These are phyloP conservation scores for Phytomonas serpens DNA, from an alignment of 208 protist species.

Conservation along the genomic window DNA sequence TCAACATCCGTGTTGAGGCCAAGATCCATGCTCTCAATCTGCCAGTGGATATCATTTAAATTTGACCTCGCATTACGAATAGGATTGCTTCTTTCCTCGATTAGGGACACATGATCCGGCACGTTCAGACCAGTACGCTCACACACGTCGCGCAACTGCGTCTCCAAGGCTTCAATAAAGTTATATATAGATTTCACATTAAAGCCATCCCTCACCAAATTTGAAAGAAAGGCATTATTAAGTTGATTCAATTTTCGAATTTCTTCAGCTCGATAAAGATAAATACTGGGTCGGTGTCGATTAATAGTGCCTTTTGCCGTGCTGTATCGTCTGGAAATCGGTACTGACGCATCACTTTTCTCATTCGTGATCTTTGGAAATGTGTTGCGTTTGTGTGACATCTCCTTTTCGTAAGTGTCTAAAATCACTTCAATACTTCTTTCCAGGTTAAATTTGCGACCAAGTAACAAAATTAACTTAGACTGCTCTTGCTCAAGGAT, in stretches of 20 bases:
- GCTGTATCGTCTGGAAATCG: not conserved
- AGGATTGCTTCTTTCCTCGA: not conserved
- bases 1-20: not conserved
- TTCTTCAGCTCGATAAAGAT: constrained; percentile 4
- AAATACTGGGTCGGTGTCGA: not conserved
- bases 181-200: constrained; percentile 4
- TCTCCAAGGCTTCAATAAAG: constrained; percentile 8
- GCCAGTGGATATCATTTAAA: constrained; percentile 44
- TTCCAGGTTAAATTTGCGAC: constrained; percentile 58
- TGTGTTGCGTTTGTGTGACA: not conserved
- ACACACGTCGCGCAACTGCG: constrained; percentile 17
- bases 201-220: constrained; percentile 12
- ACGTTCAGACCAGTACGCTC: not conserved
- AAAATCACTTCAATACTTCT: constrained; percentile 32
- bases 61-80: constrained; percentile 16
- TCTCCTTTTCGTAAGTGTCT: constrained; percentile 3
- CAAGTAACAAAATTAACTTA: constrained; percentile 69
- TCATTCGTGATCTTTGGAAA: not conserved
- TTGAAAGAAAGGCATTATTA: not conserved
- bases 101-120: not conserved
- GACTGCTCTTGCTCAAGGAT: constrained; percentile 53
- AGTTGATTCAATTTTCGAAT: constrained; percentile 9
- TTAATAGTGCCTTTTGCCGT: not conserved
- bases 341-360: not conserved
- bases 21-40: constrained; percentile 37